Base-by-base conservation (phyloP, 1,139 yeast species). In the Scheffersomyces insectosa region DNA sequence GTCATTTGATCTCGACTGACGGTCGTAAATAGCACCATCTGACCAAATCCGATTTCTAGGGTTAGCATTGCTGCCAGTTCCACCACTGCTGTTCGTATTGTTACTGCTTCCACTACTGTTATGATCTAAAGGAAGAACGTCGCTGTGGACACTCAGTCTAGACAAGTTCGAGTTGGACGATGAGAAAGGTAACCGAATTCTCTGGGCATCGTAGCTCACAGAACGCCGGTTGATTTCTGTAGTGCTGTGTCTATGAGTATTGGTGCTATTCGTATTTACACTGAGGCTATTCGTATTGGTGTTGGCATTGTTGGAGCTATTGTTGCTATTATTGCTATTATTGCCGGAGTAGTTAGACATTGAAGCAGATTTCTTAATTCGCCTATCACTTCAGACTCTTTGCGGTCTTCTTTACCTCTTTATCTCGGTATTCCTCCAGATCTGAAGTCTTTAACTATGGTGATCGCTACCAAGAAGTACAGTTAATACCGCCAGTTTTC, bases 191-290 rank as follows among this genome's bases (percentile, higher is more conserved):
- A 48, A 49, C 31, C 61, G 55, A 20, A 64, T 63, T 38, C 72
- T 49, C 28, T 57, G 62, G 13, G 56, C 56, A 33, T 66, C 71
- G 48, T 66, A 66, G 47, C 66, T 63, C 20, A 60, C 66, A 2
- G 69, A 63, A 32, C 65, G 52, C 28, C 69, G 54, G 28, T 62
- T 55, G 25, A 20, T 20, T 3, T 20, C 25, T 2, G 25, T 20
- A 20, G 25, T 6, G 32, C 34, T 31, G 36, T 36, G 23, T 7
- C 23, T 11, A 14, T 31, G n/a, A 15, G 11, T 13, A 8, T 31
- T 31, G n/a, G 34, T 14, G 3, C 23, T 11, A 27, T 20, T 13
- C 6, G 23, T n/a, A 20, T 20, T 20, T 20, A 20, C 8, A 20
- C 25, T 20, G 25, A 20, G 25, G 8, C 8, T 20, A 14, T 28